Conservation (phyloP, 2,329 filamentous ascomycete genomes). For the Colletotrichum filicis region DNA sequence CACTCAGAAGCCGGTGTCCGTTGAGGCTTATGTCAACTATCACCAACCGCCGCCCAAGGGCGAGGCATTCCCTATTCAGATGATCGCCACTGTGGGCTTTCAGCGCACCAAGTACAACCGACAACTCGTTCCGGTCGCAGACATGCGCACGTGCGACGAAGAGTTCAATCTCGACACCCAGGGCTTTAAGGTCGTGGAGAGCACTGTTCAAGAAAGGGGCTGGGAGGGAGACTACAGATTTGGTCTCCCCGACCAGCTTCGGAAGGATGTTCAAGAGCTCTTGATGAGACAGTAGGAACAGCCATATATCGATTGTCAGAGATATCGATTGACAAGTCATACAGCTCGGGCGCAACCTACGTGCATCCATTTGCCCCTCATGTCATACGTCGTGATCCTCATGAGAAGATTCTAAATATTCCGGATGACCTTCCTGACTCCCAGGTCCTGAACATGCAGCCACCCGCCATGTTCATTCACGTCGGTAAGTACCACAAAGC, state of each 20-base stretch:
- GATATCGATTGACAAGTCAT: background rate
- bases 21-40: background rate
- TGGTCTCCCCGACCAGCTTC: conserved; percentile 5
- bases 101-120: background rate
- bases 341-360: background rate
- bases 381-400: background rate
- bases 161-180: conserved; percentile 67
- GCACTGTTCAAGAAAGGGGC: conserved; percentile 63
- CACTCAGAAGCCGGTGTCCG: background rate
- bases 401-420: background rate
- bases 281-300: background rate
- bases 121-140: background rate
- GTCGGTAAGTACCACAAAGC: background rate
- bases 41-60: background rate
- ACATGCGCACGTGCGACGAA: conserved; percentile 47
- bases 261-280: conserved; percentile 12
- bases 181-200: conserved; percentile 65
- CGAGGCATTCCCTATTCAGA: background rate
- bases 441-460: background rate
- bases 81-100: background rate
- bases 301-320: background rate
- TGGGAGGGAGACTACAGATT: conserved; percentile 31
- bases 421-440: background rate
- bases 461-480: background rate
- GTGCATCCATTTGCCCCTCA: background rate